Base-by-base conservation (phyloP, 116 monocot species). In the Cymodocea nodosa region DNA sequence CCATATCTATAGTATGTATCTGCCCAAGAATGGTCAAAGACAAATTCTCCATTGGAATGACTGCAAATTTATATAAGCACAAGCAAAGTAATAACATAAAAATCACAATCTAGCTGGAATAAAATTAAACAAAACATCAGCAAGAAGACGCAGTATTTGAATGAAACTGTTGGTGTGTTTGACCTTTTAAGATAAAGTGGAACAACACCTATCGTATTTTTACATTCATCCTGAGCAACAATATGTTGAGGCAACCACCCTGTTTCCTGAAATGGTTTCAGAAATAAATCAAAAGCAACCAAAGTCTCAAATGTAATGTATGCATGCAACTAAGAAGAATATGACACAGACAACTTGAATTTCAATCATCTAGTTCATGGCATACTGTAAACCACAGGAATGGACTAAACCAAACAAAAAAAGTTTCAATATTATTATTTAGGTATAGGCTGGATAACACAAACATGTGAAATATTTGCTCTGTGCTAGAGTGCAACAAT, bases 151-250 rank as follows among this genome's bases (percentile, higher is more conserved):
- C 24, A 57, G 19, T 23, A 57, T 57, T 56, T 20, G n/a, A 66
- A 61, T 56, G 37, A 62, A 18, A 67, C 40, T 25, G 71, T 66
- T 76, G 13, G 5, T 56, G 76, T 63, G 59, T 17, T 76, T 57
- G 56, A 97, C 97, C 97, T 97, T 90, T 97, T 97, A 74, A 97
- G 87, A 77, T 91, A 97, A 81, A 97, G 87, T 20, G 97, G 97
- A 74, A 97, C 91, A 83, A 84, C 91, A 82, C 97, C 97, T 82
- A 97, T 61, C 52, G 72, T 77, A 80, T 84, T 91, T 77, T 79
- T 75, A 70, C 76, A 62, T 73, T 88, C 85, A 82, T 97, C 97
- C 71, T 76, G 83, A 67, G 91, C 97, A 62, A 97, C 73, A 79
- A 97, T 68, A 80, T 91, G 97, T 40, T 83, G 90, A 59, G 97